These are phyloP conservation scores for Volvariella volvacea DNA, from an alignment of 1,284 basidiomycete species.

Conservation along the genomic window DNA sequence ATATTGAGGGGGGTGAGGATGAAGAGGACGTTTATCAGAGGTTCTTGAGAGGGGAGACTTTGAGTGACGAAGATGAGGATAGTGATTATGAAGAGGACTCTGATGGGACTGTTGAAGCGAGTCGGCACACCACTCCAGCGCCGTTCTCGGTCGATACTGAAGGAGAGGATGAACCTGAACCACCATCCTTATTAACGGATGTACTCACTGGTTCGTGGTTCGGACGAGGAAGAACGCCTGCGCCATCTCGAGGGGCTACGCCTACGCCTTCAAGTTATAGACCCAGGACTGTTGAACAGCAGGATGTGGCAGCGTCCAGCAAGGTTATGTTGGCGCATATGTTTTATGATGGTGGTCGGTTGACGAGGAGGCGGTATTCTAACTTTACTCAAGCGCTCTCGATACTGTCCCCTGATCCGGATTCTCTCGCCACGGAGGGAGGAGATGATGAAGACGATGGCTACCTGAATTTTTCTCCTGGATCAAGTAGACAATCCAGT, in stretches of 20 bases:
- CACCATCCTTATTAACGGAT: too few relatives aligned
- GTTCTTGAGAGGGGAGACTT: slow-evolving; percentile 57
- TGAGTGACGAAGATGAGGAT: slow-evolving; percentile 51
- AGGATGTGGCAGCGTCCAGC: background rate
- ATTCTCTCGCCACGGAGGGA: too few relatives aligned
- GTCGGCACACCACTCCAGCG: too few relatives aligned
- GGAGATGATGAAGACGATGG: background rate
- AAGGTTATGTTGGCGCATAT: slow-evolving; percentile 4
- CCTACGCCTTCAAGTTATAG: too few relatives aligned
- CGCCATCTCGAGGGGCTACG: too few relatives aligned
- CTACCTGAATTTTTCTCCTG: too few relatives aligned
- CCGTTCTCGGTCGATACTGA: slow-evolving; percentile 14
- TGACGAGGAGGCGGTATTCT: slow-evolving; percentile 24
- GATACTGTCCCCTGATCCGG: background rate
- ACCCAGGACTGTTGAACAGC: background rate
- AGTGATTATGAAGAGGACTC: too few relatives aligned
- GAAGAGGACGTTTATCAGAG: slow-evolving; percentile 39
- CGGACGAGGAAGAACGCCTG: too few relatives aligned
- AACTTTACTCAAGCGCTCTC: slow-evolving; percentile 9
- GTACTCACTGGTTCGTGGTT: too few relatives aligned
- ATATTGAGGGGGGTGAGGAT: slow-evolving; percentile 17
- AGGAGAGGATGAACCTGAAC: slow-evolving; percentile 28
- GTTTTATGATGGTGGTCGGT: slow-evolving; percentile 13
- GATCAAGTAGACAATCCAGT: too few relatives aligned
- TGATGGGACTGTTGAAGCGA: too few relatives aligned